Evolutionary conservation across 108 stramenopile genomes (phyloP), one percentile per base, ranked within the genome.

Genomic region (Fistulifera pelliculosa): DNA sequence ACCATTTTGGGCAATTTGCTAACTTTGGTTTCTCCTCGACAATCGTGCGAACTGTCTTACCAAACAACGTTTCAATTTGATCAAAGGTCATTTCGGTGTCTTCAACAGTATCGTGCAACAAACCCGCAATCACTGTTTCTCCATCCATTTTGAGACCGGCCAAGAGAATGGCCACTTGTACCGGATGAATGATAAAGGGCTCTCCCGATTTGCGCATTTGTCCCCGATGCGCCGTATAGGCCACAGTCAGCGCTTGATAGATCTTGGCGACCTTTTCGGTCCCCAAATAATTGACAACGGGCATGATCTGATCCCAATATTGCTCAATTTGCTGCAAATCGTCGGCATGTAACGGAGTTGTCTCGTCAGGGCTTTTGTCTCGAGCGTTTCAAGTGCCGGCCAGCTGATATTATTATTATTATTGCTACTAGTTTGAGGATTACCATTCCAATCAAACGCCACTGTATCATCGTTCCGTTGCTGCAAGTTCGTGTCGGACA

Each of bases 91-190:
- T 60, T 25, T 85, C 83, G 0, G 96, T 97, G 72, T 97, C 96
- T 67, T 97, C 96, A 27, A 95, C 96, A 8, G 96, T 97, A 75
- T 97, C 96, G 70, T 97, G 96, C 1, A 97, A 74, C n/a, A 97
- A 64, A 2, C 93, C 96, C 28, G 96, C 89, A 68, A 88, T 85
- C 49, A 97, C 79, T 22, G 93, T 89, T 38, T 89, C 89, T 0
- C 66, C 85, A 63, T 95, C 93, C 94, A 94, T 94, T 54, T 81
- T 87, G 52, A 97, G 81, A 41, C 78, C 85, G 21, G 87, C 75
- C 41, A 97, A 64, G 23, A 95, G 62, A 44, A 77, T 24, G 35
- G 87, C 75, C 57, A 95, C 93, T 68, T 85, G 86, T 27, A 96
- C 93, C 1, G 96, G 96, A 72, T 96, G 96, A 39, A 91, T 77